phyloP scores from a whole-genome alignment of 2,329 filamentous ascomycete genomes.

The Tolypocladium amazonense region DNA sequence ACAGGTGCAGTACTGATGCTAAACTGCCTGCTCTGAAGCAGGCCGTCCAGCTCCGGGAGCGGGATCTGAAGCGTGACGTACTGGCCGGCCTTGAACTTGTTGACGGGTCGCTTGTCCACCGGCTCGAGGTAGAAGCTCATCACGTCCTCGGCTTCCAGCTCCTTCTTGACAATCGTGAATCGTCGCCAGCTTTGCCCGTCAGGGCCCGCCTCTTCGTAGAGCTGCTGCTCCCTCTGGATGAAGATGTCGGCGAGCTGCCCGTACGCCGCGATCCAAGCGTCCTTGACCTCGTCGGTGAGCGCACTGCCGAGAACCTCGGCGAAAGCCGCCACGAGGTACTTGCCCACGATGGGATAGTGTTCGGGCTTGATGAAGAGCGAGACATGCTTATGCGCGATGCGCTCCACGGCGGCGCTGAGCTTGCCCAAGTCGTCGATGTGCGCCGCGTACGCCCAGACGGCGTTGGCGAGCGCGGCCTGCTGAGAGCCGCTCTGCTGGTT shows the following conservation, averaged over 20 bases:
- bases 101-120: slow-evolving; percentile 42
- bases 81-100: slow-evolving; percentile 57
- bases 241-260: slow-evolving; percentile 60
- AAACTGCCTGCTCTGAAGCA: slow-evolving; percentile 65
- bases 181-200: slow-evolving; percentile 37
- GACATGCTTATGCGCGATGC: slow-evolving; percentile 68
- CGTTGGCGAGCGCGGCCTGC: slow-evolving; percentile 55
- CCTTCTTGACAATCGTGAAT: slow-evolving; percentile 48
- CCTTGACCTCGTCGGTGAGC: slow-evolving; percentile 53
- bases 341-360: slow-evolving; percentile 61
- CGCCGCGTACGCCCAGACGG: slow-evolving; percentile 62
- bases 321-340: slow-evolving; percentile 58
- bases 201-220: slow-evolving; percentile 42
- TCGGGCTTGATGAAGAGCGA: slow-evolving; percentile 58
- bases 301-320: slow-evolving; percentile 55
- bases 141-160: slow-evolving; percentile 48
- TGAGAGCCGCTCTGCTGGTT: slow-evolving; percentile 61
- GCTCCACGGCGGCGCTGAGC: slow-evolving; percentile 46
- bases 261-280: slow-evolving; percentile 65
- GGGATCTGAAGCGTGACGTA: slow-evolving; percentile 58
- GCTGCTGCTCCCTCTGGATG: slow-evolving; percentile 49
- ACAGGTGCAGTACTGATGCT: slow-evolving; percentile 51
- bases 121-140: slow-evolving; percentile 63
- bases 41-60: slow-evolving; percentile 46
- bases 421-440: slow-evolving; percentile 60